These are phyloP conservation scores for Casuarina glauca DNA, from an alignment of 306 rosid species.

Conservation along the genomic window DNA sequence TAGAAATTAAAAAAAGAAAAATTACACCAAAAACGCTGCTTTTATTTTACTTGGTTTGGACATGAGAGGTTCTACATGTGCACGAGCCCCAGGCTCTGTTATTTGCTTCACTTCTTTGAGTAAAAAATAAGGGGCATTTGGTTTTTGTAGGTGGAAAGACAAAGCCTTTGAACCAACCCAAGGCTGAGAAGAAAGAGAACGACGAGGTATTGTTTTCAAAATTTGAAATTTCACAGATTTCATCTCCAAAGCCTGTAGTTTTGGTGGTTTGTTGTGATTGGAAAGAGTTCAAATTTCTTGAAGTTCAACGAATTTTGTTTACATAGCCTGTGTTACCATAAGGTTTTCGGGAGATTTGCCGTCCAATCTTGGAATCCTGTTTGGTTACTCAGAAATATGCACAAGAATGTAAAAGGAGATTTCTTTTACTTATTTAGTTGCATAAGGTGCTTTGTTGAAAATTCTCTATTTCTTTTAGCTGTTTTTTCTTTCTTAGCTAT, in stretches of 20 bases:
- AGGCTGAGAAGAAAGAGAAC: slow-evolving; percentile 77
- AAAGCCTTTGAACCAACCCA: slow-evolving; percentile 94
- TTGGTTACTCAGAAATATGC: background rate
- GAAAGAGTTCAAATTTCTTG: background rate
- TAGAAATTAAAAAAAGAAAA: no score
- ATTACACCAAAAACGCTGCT: no score
- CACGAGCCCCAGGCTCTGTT: slow-evolving; percentile 1
- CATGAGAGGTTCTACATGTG: no score
- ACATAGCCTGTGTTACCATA: no score
- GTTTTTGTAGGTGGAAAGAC: slow-evolving; percentile 79
- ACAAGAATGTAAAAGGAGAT: background rate
- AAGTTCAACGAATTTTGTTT: background rate
- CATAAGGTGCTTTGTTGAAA: no score
- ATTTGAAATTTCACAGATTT: background rate
- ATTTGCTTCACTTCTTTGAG: background rate
- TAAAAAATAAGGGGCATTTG: background rate
- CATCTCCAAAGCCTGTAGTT: background rate
- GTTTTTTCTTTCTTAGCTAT: no score
- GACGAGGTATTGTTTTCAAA: slow-evolving; percentile 61
- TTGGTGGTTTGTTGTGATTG: no score
- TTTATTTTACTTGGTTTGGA: background rate
- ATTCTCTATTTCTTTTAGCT: no score
- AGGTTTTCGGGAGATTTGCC: background rate
- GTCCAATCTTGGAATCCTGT: no score
- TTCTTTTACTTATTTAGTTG: background rate